phyloP scores from a whole-genome alignment of 1,284 basidiomycete genomes.

The Puccinia coronata region DNA sequence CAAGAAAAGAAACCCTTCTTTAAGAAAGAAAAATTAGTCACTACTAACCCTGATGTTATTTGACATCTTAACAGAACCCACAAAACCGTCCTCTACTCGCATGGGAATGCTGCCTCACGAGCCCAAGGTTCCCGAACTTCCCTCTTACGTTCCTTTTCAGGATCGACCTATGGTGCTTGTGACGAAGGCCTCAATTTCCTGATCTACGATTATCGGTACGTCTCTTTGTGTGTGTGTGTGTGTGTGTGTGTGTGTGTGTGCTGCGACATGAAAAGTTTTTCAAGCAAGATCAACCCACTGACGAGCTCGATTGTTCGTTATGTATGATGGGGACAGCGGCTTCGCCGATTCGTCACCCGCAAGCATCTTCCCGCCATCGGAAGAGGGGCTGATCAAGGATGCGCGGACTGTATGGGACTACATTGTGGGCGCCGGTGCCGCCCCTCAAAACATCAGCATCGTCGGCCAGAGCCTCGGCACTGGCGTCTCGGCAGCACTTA shows the following conservation, averaged over 20 bases:
- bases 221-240: too few species aligned
- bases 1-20: not conserved
- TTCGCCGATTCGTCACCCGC: constrained; percentile 44
- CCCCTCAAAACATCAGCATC: constrained; percentile 23
- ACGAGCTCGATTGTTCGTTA: not conserved
- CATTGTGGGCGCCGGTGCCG: not conserved
- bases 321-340: constrained; percentile 18
- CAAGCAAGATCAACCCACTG: too few species aligned
- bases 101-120: constrained; percentile 42
- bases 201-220: constrained; percentile 43
- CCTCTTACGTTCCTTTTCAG: not conserved
- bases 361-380: constrained; percentile 26
- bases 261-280: too few species aligned
- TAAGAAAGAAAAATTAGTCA: not conserved
- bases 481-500: constrained; percentile 34
- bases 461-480: constrained; percentile 48
- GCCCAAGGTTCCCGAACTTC: constrained; percentile 24
- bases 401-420: constrained; percentile 41
- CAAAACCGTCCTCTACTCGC: constrained; percentile 39
- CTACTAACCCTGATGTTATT: too few species aligned
- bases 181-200: constrained; percentile 33
- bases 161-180: constrained; percentile 36
- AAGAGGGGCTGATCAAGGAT: constrained; percentile 42
- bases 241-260: too few species aligned
- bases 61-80: constrained; percentile 25